Percentiles rank a stretch among this genome's conserved stretches.
These are phyloP conservation scores for Sugiyamaella qingdaonensis DNA, from an alignment of 805 yeast species.

Conservation along the genomic window DNA sequence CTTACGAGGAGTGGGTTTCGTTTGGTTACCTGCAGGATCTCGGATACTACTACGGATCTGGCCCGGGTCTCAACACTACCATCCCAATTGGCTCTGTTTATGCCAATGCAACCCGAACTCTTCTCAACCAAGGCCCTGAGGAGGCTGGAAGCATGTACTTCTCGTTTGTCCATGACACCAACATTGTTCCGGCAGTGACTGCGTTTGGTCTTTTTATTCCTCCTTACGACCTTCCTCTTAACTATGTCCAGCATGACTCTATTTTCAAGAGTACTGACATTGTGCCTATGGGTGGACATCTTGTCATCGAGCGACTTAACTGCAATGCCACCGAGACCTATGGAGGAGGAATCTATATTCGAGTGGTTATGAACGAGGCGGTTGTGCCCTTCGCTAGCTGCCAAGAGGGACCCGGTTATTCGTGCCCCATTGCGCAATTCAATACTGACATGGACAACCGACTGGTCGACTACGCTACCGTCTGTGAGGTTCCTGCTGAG, in stretches of 20 bases:
- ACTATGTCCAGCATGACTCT: slow-evolving; percentile 24
- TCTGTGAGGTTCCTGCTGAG: slow-evolving; percentile 18
- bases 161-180: slow-evolving; percentile 55
- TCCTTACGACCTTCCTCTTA: slow-evolving; percentile 39
- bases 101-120: slow-evolving; percentile 44
- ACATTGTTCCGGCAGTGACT: slow-evolving; percentile 46
- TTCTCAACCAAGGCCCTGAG: slow-evolving; percentile 39
- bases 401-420: slow-evolving; percentile 51
- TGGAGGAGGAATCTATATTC: slow-evolving; percentile 36
- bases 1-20: slow-evolving; percentile 45
- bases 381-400: slow-evolving; percentile 49
- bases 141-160: slow-evolving; percentile 38
- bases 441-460: slow-evolving; percentile 10
- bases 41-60: slow-evolving; percentile 42
- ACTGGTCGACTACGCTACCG: slow-evolving; percentile 12
- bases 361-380: slow-evolving; percentile 50
- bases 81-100: slow-evolving; percentile 42
- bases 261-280: slow-evolving; percentile 48
- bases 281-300: slow-evolving; percentile 56
- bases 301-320: slow-evolving; percentile 46
- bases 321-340: slow-evolving; percentile 37
- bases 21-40: slow-evolving; percentile 43
- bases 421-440: slow-evolving; percentile 39
- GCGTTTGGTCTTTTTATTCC: slow-evolving; percentile 46
- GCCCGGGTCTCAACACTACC: slow-evolving; percentile 45